These are phyloP conservation scores for Rhizopogon roseolus DNA, from an alignment of 768 basidiomycete species.

Conservation along the genomic window DNA sequence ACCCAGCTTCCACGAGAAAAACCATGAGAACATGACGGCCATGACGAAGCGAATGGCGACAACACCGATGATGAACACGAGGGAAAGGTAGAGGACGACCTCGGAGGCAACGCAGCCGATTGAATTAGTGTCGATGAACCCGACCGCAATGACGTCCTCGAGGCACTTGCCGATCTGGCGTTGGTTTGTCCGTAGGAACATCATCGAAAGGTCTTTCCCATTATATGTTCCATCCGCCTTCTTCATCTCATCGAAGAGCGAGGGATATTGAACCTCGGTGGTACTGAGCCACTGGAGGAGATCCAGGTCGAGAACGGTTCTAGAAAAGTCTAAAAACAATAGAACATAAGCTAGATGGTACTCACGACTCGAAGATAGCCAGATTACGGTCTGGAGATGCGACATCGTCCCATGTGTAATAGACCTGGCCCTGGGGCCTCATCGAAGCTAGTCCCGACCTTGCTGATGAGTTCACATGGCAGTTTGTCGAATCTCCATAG, in stretches of 20 bases:
- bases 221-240: constrained; percentile 66
- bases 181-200: constrained; percentile 68
- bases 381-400: constrained; percentile 65
- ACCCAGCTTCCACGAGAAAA: constrained; percentile 93
- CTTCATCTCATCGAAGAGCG: constrained; percentile 77
- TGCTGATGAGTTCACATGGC: constrained; percentile 61
- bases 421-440: constrained; percentile 75
- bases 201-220: constrained; percentile 85
- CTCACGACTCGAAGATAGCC: constrained; percentile 93
- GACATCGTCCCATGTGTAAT: constrained; percentile 90
- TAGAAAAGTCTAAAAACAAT: constrained; percentile 26
- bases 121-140: constrained; percentile 90
- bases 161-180: constrained; percentile 73
- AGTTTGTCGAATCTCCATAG: constrained; percentile 61
- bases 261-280: constrained; percentile 78
- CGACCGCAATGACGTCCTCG: constrained; percentile 80
- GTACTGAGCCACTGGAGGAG: constrained; percentile 82
- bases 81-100: constrained; percentile 91
- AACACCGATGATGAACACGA: constrained; percentile 96
- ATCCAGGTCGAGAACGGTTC: constrained; percentile 83
- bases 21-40: constrained; percentile 98
- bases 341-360: constrained; percentile 12
- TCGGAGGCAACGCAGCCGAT: constrained; percentile 96
- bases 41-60: constrained; percentile 92
- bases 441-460: constrained; percentile 47